Base-by-base conservation (phyloP, 2,329 filamentous ascomycete species). In the Penicillium sp. region DNA sequence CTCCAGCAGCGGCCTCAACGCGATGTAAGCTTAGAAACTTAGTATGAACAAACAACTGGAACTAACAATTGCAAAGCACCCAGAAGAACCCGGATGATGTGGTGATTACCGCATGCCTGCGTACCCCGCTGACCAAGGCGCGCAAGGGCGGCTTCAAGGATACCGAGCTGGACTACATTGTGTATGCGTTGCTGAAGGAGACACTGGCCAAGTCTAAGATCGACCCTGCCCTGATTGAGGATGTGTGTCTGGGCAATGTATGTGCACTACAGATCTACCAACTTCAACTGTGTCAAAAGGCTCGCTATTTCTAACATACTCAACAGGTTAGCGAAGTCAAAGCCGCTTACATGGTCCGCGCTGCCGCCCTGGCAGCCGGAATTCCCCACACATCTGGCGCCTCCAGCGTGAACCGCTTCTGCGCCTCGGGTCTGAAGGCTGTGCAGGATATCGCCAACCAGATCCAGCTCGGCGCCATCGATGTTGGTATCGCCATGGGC, bases 101-200 rank as follows among this genome's bases (percentile, higher is more conserved):
- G 52, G 94, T 99, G 73, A 96, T 97, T 71, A 99, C 94, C 7
- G 85, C 95, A 55, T 93, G 93, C 26, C 81, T 92, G 68, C 89
- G 94, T 54, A 97, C 93, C 26, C 92, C 94, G 0, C 83, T 99
- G 59, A 83, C 88, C 71, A 97, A 97, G 80, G 92, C 85, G 50
- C 83, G 82, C 73, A 97, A 96, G 82, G 93, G 94, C 63, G 91
- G 92, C 41, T 89, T 99, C 81, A 97, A 97, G 81, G 93, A 99
- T 74, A 95, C 92, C 6, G 84, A 83, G 40, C 85, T 97, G 60
- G 94, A 99, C 75, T 93, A 88, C 75, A 81, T 99, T 54, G 74
- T 96, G 58, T 91, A 92, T 72, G 86, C 91, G 56, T 81, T 96
- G 47, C 79, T 97, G 65, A 89, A 94, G 79, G 81, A 92, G 73